These are phyloP conservation scores for Spongispora temasekensis DNA, from an alignment of 1,284 basidiomycete species.

Conservation along the genomic window DNA sequence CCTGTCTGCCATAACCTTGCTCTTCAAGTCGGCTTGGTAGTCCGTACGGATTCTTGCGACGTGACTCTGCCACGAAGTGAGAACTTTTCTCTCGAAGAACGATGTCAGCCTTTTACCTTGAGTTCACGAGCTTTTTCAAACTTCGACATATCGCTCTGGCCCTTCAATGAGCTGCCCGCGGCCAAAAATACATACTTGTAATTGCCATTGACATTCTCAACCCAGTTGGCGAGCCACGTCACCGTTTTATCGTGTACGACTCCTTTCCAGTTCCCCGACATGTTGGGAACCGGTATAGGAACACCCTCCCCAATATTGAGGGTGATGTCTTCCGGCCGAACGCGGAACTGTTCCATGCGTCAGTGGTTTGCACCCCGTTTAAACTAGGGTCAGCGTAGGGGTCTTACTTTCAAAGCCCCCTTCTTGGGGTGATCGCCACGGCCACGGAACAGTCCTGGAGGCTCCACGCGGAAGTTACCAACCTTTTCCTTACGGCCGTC, in stretches of 20 bases:
- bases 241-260: slow-evolving; percentile 91
- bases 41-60: slow-evolving; percentile 88
- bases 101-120: slow-evolving; percentile 55
- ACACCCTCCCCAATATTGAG: slow-evolving; percentile 86
- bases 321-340: slow-evolving; percentile 91
- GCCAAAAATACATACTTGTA: slow-evolving; percentile 97
- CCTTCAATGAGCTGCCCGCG: slow-evolving; percentile 91
- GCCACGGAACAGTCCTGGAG: slow-evolving; percentile 95
- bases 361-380: slow-evolving; percentile 6
- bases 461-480: slow-evolving; percentile 98
- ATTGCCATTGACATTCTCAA: slow-evolving; percentile 90
- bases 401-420: slow-evolving; percentile 86
- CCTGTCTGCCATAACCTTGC: slow-evolving; percentile 89
- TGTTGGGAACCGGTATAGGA: slow-evolving; percentile 80
- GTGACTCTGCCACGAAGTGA: slow-evolving; percentile 60
- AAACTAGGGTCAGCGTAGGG: neutral
- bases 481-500: slow-evolving; percentile 98
- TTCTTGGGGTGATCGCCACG: slow-evolving; percentile 99
- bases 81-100: neutral
- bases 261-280: slow-evolving; percentile 85
- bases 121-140: slow-evolving; percentile 96
- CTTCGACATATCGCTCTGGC: slow-evolving; percentile 94
- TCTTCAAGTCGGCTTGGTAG: slow-evolving; percentile 82
- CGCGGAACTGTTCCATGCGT: slow-evolving; percentile 60
- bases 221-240: slow-evolving; percentile 98